Evolutionary conservation across 2,329 filamentous ascomycete species (phyloP), one percentile per base, ranked within the genome.

Genomic region (Chlorencoelia australis): DNA sequence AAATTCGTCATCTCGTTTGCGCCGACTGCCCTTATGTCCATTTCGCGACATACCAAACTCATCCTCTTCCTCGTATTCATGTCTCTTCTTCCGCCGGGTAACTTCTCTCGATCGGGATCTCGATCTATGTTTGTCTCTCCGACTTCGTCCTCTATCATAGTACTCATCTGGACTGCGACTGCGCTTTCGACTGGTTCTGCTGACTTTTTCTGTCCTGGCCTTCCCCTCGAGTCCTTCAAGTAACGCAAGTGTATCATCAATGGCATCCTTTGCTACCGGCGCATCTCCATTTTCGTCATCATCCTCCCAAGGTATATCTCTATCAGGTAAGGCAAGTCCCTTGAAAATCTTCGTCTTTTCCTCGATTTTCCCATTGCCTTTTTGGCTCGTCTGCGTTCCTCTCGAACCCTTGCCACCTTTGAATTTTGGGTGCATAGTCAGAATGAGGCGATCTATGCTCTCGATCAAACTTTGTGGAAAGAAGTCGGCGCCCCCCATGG

Each of bases 211-310:
- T 14, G 44, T 47, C 38, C 58, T 67, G 33, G 67, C 64, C 52
- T 82, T 86, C 6, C 74, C 72, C 44, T 87, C 87, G 25, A 96
- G 63, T 0, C 79, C 82, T 59, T 96, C 91, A n/a, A 98, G 61
- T 52, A 94, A 71, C 1, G 88, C 88, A 50, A 98, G 76, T 0
- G 91, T 94, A 59, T 98, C 88, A 54, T 96, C 91, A 53, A 95
- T 81, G 14, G 76, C 82, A 55, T 84, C 82, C 1, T 63, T 64
- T 40, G 65, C 65, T 15, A 59, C 56, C 36, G 62, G 59, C 16
- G 16, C 50, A 35, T 53, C 47, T 4, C 50, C 52, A 18, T 61
- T 55, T 1, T 56, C 55, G 14, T 61, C 65, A 18, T 71, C 65
- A 27, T 73, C 68, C 5, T 66, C 64, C 57, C 68, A 75, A 11